These are phyloP conservation scores for Cyberlindnera suaveolens DNA, from an alignment of 805 yeast genomes.

Conservation along the genomic window DNA sequence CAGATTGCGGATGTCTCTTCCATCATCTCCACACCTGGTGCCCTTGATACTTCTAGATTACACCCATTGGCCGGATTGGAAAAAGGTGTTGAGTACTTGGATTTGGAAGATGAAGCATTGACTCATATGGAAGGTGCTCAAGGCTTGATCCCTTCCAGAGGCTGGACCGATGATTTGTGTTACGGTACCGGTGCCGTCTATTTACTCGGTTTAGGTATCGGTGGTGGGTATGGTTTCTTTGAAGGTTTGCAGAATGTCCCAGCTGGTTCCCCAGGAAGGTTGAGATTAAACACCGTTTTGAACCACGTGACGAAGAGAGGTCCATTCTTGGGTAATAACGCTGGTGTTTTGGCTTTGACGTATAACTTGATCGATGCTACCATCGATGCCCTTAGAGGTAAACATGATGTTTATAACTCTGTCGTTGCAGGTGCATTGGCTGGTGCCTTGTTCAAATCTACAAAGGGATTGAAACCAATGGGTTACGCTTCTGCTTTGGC, in stretches of 20 bases:
- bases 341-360: conserved; percentile 87
- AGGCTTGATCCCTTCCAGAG: conserved; percentile 91
- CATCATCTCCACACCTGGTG: conserved; percentile 54
- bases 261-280: conserved; percentile 65
- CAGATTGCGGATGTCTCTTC: conserved; percentile 57
- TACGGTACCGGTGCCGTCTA: conserved; percentile 97
- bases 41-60: conserved; percentile 62
- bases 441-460: conserved; percentile 85
- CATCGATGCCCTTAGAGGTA: conserved; percentile 76
- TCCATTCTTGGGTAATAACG: conserved; percentile 90
- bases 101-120: conserved; percentile 78
- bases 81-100: conserved; percentile 82
- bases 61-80: conserved; percentile 94
- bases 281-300: conserved; percentile 82
- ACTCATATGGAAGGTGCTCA: conserved; percentile 79
- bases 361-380: conserved; percentile 81
- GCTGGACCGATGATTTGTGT: conserved; percentile 96
- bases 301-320: conserved; percentile 94
- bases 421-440: conserved; percentile 85
- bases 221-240: conserved; percentile 83
- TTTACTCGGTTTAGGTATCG: conserved; percentile 76
- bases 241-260: conserved; percentile 83
- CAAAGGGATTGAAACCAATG: conserved; percentile 84
- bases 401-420: conserved; percentile 82
- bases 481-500: conserved; percentile 76